Base-by-base conservation (phyloP, 352 stramenopile species). In the Phytopythium kandeliae region DNA sequence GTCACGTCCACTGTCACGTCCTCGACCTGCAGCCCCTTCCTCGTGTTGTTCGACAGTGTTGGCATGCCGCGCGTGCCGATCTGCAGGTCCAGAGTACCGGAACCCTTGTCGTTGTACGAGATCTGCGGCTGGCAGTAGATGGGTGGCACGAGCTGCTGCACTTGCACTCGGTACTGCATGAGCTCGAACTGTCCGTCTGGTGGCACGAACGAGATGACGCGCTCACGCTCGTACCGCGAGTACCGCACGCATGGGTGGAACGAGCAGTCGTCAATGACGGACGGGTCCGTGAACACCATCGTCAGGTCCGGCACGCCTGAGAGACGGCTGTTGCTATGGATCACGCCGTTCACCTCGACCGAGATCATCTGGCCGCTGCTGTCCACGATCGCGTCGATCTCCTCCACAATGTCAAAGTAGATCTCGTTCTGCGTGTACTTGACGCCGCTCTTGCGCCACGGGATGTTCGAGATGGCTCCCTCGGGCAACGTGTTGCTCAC, bases 231-330 rank as follows among this genome's bases (percentile, higher is more conserved):
- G 67, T 96, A 99, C 36, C 93, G 74, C 16, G 83, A 89, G 69
- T 98, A 98, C 34, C 97, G 82, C 42, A 99, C 96, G 66, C 97
- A 99, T 15, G 96, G 96, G 71, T 99, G 97, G 73, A 99, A 98
- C 43, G 83, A 96, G 67, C 96, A 98, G 77, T 99, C 96, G 62
- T 98, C 95, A 63, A 99, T 98, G 15, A 99, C 71, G 7, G 74
- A 89, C 24, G 92, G 90, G 65, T 99, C 92, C 44, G 93, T 96
- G 65, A 99, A 99, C 17, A 95, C 94, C 60, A 99, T 87, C 22
- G 96, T 86, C 30, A 99, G 77, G 64, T 99, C 97, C 7, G 97
- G 96, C n/a, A 99, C 86, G 38, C 97, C 97, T 37, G 84, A 98
- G 15, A 99, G 74, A 31, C 96, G 85, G 49, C 87, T 98, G 65